Conservation (phyloP, 2,329 filamentous ascomycete genomes). For the Stagonosporopsis cucurbitacearum region DNA sequence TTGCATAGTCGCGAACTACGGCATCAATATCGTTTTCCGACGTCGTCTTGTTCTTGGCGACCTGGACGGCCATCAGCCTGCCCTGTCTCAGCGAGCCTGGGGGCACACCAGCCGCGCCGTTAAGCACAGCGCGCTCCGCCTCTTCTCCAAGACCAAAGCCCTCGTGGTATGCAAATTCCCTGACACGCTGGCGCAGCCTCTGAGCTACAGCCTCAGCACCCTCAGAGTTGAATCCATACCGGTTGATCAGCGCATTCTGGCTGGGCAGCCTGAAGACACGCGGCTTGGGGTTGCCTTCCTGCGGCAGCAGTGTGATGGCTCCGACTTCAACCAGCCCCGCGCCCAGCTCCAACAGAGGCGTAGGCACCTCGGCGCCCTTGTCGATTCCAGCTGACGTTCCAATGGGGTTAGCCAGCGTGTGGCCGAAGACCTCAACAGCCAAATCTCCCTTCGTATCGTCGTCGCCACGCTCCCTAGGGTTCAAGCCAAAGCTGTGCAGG, state of each 20-base stretch:
- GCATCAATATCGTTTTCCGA: slow-evolving; percentile 83
- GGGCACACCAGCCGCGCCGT: slow-evolving; percentile 77
- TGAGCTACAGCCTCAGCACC: slow-evolving; percentile 88
- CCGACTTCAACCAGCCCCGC: slow-evolving; percentile 90
- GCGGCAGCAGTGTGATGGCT: slow-evolving; percentile 84
- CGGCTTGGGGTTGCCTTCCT: slow-evolving; percentile 85
- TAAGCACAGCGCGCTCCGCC: slow-evolving; percentile 74
- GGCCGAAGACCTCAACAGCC: slow-evolving; percentile 74
- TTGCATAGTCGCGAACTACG: slow-evolving; percentile 81
- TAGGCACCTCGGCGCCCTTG: slow-evolving; percentile 89
- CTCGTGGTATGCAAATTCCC: slow-evolving; percentile 73
- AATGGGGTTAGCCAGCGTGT: slow-evolving; percentile 80
- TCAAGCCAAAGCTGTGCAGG: slow-evolving; percentile 75
- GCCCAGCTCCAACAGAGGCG: slow-evolving; percentile 82
- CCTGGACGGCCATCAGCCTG: slow-evolving; percentile 83
- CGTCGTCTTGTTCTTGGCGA: slow-evolving; percentile 96
- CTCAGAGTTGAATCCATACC: slow-evolving; percentile 92
- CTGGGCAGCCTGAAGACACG: slow-evolving; percentile 86
- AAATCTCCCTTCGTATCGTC: slow-evolving; percentile 61
- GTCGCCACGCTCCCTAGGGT: slow-evolving; percentile 81
- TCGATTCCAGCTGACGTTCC: slow-evolving; percentile 95
- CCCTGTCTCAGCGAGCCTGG: slow-evolving; percentile 80
- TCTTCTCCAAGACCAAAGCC: slow-evolving; percentile 68
- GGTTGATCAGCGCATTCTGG: slow-evolving; percentile 89
- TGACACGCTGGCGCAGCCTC: slow-evolving; percentile 76